A percentile compares a stretch with the other conserved stretches of the same genome.
These are phyloP conservation scores for Ophiostoma sp. DNA, from an alignment of 2,329 filamentous ascomycete species.

Conservation along the genomic window DNA sequence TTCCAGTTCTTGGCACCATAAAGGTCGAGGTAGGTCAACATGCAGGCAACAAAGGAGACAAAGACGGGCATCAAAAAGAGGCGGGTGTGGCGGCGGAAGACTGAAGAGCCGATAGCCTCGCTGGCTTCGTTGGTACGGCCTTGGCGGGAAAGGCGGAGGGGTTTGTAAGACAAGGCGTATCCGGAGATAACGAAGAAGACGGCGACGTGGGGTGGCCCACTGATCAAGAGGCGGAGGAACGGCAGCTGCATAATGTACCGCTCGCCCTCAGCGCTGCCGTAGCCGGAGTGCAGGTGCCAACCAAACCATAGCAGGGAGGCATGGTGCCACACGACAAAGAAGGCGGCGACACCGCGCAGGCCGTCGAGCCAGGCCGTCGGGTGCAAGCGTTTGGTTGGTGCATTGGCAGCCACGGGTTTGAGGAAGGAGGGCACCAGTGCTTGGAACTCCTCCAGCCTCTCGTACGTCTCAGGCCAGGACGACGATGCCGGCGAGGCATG, in stretches of 20 bases:
- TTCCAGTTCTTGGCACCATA: slow-evolving; percentile 29
- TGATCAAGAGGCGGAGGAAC: slow-evolving; percentile 40
- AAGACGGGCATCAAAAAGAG: slow-evolving; percentile 31
- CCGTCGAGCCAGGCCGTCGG: slow-evolving; percentile 46
- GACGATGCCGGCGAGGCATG: background rate
- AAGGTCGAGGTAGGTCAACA: slow-evolving; percentile 24
- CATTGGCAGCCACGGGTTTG: background rate
- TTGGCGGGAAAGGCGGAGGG: slow-evolving; percentile 30
- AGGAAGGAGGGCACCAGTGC: slow-evolving; percentile 27
- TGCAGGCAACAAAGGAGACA: slow-evolving; percentile 25
- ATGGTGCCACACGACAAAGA: slow-evolving; percentile 56
- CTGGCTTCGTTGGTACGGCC: slow-evolving; percentile 27
- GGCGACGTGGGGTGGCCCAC: slow-evolving; percentile 42
- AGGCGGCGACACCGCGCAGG: slow-evolving; percentile 55
- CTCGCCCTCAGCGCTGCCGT: slow-evolving; percentile 29
- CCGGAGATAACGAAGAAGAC: slow-evolving; percentile 51
- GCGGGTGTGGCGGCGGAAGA: slow-evolving; percentile 31
- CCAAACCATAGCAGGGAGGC: slow-evolving; percentile 37
- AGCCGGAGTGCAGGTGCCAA: slow-evolving; percentile 36
- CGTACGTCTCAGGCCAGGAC: slow-evolving; percentile 22
- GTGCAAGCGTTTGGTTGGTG: slow-evolving; percentile 27
- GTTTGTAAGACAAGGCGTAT: slow-evolving; percentile 33
- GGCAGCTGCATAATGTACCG: slow-evolving; percentile 37
- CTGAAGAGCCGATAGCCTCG: slow-evolving; percentile 29
- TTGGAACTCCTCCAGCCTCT: slow-evolving; percentile 10